Evolutionary conservation across 176 grass and related monocot genomes (phyloP), one percentile per base, ranked within the genome.

Genomic region (Panicum miliaceum): DNA sequence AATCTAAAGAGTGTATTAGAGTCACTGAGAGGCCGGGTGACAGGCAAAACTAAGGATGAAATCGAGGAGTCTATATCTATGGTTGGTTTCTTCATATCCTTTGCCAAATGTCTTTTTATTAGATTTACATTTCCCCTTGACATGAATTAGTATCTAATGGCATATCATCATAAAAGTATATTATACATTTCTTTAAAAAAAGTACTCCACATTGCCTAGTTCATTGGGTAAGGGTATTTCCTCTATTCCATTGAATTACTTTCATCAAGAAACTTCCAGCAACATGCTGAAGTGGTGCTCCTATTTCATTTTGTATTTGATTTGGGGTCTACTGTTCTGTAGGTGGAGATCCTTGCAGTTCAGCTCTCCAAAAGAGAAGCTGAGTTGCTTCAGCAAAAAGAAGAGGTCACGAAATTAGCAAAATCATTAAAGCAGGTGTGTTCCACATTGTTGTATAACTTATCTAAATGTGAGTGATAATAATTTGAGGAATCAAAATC

Each of bases 301-400:
- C 4, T 61, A 27, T 81, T 72, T 38, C 18, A 14, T 51, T 19
- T 73, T 84, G 57, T 23, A 76, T 88, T 84, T 81, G 42, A 91
- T 84, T 1, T 76, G 66, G 26, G 37, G 18, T 85, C 12, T 70
- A 12, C 57, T 81, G 13, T 85, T 85, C 74, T 86, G 64, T 75
- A 97, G 94, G 94, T 93, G 61, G 94, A 97, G 65, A 86, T 86
- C 73, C 92, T 97, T 76, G 79, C 94, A 12, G 89, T 97, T 79
- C 91, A 94, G 76, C 81, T 97, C 79, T 88, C 86, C 68, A 92
- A 97, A 89, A 97, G 94, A 70, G 94, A 97, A 86, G 64, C 86
- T 10, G 94, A 97, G 87, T 88, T 97, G 85, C 87, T 97, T 86
- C 86, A 93, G 57, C 86, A 97, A 67, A 97, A 97, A 80, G 89